Base-by-base conservation (phyloP, 2,329 filamentous ascomycete species). In the Diaporthe sp. region DNA sequence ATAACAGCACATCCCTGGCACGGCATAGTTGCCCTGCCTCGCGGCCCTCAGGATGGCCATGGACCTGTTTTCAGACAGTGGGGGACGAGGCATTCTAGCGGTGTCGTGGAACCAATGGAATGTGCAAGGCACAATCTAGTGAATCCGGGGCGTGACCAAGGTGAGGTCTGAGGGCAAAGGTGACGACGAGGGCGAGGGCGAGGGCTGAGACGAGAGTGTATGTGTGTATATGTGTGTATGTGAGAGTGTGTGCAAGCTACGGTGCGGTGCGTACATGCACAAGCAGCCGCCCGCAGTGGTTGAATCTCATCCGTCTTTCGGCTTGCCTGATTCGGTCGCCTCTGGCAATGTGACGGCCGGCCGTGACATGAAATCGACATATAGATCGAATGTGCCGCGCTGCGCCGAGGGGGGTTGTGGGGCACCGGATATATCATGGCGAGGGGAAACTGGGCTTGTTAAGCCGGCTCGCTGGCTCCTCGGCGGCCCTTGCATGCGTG, bases 1-100 rank as follows among this genome's bases (percentile, higher is more conserved):
- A 86, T 93, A 93, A 80, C 84, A 84, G 86, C 90, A 92, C 85
- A 90, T 91, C 76, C 87, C 89, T 3, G 90, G 87, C 37, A 92
- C 88, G 58, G 87, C 90, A 77, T 92, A 92, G 50, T 88, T 86
- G 77, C 88, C 88, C 55, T 83, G 81, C 58, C 86, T 84, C 58
- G 90, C 90, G 58, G 87, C 87, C 78, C 90, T 85, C 77, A 92
- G 86, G 77, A 92, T 91, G 79, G 84, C 80, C 81, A 89, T 84
- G 74, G 87, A 86, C 79, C 87, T 86, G 81, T 90, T 90, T 76
- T 84, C 75, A 77, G 83, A 79, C 76, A 86, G 81, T 66, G 83
- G 78, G 77, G 82, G 83, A 61, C 81, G 81, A 27, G 77, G 71
- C 83, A 85, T 84, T 39, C n/a, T 50, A 42, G 42, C 42, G 42